Percentiles rank a stretch among this genome's conserved stretches.
These are phyloP conservation scores for Aspergillus sclerotiicarbonarius DNA, from an alignment of 495 filamentous ascomycete species.

Conservation along the genomic window DNA sequence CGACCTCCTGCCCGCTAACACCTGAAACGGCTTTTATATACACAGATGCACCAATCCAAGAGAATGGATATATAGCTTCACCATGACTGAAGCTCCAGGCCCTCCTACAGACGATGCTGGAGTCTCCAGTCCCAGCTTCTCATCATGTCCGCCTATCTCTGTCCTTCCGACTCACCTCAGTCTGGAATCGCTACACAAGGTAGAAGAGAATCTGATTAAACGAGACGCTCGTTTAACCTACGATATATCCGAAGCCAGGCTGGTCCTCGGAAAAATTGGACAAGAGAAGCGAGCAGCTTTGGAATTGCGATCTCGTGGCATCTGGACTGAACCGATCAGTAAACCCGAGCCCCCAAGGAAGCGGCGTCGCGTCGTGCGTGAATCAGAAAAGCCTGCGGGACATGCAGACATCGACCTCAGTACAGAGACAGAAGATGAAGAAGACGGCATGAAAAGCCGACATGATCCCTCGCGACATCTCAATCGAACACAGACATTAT, in stretches of 20 bases:
- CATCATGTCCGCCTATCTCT: constrained; percentile 59
- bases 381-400: background rate
- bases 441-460: constrained; percentile 16
- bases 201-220: constrained; percentile 61
- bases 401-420: constrained; percentile 27
- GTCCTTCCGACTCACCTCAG: constrained; percentile 71
- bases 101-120: constrained; percentile 4
- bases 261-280: constrained; percentile 70
- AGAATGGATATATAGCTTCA: background rate
- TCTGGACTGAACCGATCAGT: constrained; percentile 57
- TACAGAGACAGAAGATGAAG: constrained; percentile 34
- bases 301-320: constrained; percentile 67
- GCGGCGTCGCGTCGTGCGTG: constrained; percentile 15
- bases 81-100: constrained; percentile 10
- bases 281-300: constrained; percentile 69
- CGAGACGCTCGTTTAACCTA: constrained; percentile 61
- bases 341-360: constrained; percentile 24
- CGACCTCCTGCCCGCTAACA: background rate
- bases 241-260: constrained; percentile 65
- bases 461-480: constrained; percentile 11
- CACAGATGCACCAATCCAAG: background rate
- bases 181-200: constrained; percentile 54
- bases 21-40: background rate
- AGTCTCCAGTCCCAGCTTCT: constrained; percentile 13
- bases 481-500: constrained; percentile 1